Evolutionary conservation across 2,329 filamentous ascomycete species (phyloP).

Genomic region (Sporothrix schenckii): DNA sequence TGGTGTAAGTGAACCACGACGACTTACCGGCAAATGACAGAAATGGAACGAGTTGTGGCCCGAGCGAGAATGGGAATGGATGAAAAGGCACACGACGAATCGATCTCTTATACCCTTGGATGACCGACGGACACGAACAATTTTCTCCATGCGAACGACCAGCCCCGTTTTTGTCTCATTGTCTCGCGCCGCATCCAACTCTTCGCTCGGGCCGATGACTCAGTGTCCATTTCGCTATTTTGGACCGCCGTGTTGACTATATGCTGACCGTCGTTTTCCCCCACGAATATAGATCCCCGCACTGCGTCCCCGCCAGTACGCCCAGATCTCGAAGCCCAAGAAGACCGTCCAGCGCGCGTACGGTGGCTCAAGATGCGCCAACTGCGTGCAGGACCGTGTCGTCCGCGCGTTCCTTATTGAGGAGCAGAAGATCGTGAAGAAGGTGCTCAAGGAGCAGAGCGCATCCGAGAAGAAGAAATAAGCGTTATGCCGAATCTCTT

Average conservation of each 20-base stretch:
- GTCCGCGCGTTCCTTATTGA: slow-evolving; percentile 98
- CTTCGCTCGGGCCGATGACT: background rate
- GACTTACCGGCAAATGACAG: background rate
- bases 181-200: background rate
- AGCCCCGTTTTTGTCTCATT: background rate
- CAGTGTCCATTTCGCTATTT: background rate
- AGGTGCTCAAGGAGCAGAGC: slow-evolving; percentile 96
- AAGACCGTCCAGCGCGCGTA: slow-evolving; percentile 99
- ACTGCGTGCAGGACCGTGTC: slow-evolving; percentile 97
- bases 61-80: background rate
- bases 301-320: slow-evolving; percentile 97
- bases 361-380: slow-evolving; percentile 96
- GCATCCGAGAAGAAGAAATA: slow-evolving; percentile 38
- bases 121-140: background rate
- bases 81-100: background rate
- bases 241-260: background rate
- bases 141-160: background rate
- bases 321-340: slow-evolving; percentile 95
- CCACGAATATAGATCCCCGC: slow-evolving; percentile 66
- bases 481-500: background rate
- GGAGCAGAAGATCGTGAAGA: slow-evolving; percentile 99
- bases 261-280: slow-evolving; percentile 13
- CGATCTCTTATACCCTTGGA: background rate
- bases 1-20: slow-evolving; percentile 72
- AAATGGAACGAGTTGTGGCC: background rate